These are phyloP conservation scores for Taphrina sp. DNA, from an alignment of 1,139 yeast species.

Conservation along the genomic window DNA sequence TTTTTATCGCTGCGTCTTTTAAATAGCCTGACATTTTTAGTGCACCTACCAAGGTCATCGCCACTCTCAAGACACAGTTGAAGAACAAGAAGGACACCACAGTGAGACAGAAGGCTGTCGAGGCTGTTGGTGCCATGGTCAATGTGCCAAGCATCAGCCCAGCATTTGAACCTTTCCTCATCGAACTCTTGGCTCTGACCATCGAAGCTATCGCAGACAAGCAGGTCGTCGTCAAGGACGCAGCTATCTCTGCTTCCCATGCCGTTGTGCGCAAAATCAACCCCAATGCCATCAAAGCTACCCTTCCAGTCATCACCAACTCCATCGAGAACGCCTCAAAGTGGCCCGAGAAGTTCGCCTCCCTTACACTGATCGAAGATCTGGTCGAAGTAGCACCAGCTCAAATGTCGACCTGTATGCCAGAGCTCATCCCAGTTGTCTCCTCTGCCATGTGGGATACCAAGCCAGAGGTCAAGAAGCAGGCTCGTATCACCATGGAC, in stretches of 20 bases:
- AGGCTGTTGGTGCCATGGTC: conserved; percentile 83
- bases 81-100: conserved; percentile 71
- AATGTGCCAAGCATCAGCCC: conserved; percentile 51
- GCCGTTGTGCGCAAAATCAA: conserved; percentile 79
- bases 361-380: conserved; percentile 76
- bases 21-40: neutral
- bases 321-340: conserved; percentile 74
- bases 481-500: conserved; percentile 93
- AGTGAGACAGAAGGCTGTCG: conserved; percentile 71
- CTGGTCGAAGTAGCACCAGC: conserved; percentile 93
- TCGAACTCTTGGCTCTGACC: conserved; percentile 67
- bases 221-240: conserved; percentile 67
- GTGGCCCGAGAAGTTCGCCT: conserved; percentile 97
- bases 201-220: conserved; percentile 87
- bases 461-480: conserved; percentile 94
- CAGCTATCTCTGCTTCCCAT: conserved; percentile 68
- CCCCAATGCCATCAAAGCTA: conserved; percentile 88
- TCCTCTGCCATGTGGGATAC: conserved; percentile 99
- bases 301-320: conserved; percentile 75
- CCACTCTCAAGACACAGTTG: conserved; percentile 70
- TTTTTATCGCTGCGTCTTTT: neutral
- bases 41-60: conserved; percentile 85
- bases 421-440: conserved; percentile 95
- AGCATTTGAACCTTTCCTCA: conserved; percentile 75
- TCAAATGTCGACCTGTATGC: conserved; percentile 98